Percentiles rank a stretch among this genome's conserved stretches.
These are phyloP conservation scores for Gillenia trifoliata DNA, from an alignment of 306 rosid genomes.

Conservation along the genomic window DNA sequence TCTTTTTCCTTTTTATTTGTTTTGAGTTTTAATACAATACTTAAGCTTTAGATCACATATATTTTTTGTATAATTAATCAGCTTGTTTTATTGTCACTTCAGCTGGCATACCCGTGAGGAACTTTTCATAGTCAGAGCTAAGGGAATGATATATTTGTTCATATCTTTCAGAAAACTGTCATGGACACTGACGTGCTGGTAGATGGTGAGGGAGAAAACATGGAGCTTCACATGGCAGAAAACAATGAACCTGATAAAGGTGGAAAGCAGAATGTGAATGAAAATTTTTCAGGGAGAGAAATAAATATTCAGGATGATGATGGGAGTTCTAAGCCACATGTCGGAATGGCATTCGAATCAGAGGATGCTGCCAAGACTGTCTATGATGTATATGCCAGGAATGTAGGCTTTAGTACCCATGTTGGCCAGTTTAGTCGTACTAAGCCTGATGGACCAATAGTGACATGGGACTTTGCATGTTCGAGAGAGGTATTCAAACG, in stretches of 20 bases:
- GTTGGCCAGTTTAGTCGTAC: slow-evolving; percentile 65
- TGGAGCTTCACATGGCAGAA: slow-evolving; percentile 28
- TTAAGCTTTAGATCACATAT: slow-evolving; percentile 1
- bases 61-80: background rate
- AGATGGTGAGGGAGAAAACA: slow-evolving; percentile 34
- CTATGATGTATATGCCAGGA: slow-evolving; percentile 58
- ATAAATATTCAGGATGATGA: slow-evolving; percentile 29
- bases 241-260: slow-evolving; percentile 26
- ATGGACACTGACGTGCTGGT: slow-evolving; percentile 24
- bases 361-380: slow-evolving; percentile 63
- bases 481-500: slow-evolving; percentile 62
- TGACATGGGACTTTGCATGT: slow-evolving; percentile 68
- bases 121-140: slow-evolving; percentile 26
- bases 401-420: slow-evolving; percentile 53
- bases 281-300: slow-evolving; percentile 34
- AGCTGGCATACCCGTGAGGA: slow-evolving; percentile 20
- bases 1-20: background rate
- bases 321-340: slow-evolving; percentile 46
- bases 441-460: slow-evolving; percentile 72
- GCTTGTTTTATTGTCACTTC: background rate
- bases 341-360: slow-evolving; percentile 65
- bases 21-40: background rate
- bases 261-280: slow-evolving; percentile 21
- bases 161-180: slow-evolving; percentile 5
- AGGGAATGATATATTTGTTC: slow-evolving; percentile 15